Evolutionary conservation across 2,329 filamentous ascomycete species (phyloP).

Genomic region (Leptographium wingfieldii): DNA sequence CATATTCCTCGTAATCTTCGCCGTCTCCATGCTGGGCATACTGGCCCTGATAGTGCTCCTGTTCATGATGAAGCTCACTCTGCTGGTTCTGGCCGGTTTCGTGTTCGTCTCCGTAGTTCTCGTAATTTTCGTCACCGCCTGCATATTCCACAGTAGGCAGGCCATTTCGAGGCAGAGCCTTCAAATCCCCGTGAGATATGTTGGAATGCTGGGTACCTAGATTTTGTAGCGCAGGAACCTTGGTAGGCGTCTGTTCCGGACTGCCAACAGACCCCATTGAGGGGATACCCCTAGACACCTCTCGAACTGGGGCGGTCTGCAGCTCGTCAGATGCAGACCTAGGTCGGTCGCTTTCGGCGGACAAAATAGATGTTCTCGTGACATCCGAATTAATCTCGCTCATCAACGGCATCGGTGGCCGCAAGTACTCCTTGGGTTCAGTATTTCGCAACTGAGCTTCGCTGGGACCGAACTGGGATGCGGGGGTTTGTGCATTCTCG

Average conservation of each 20-base stretch:
- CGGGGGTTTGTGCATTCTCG: not conserved
- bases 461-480: constrained; percentile 19
- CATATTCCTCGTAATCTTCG: constrained; percentile 23
- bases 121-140: constrained; percentile 28
- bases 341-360: constrained; percentile 64
- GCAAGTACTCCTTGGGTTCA: constrained; percentile 33
- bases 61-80: constrained; percentile 16
- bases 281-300: constrained; percentile 43
- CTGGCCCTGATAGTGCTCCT: not conserved
- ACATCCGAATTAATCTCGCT: constrained; percentile 82
- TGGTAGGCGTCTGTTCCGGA: constrained; percentile 43
- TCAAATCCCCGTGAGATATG: constrained; percentile 46
- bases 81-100: constrained; percentile 12
- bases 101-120: constrained; percentile 33
- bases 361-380: constrained; percentile 76
- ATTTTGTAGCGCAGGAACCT: constrained; percentile 37
- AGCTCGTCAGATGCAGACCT: constrained; percentile 53
- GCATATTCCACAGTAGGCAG: constrained; percentile 18
- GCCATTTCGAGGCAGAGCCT: constrained; percentile 37
- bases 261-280: constrained; percentile 47
- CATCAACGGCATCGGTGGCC: constrained; percentile 74
- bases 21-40: constrained; percentile 15
- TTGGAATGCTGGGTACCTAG: constrained; percentile 58
- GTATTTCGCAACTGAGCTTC: constrained; percentile 39
- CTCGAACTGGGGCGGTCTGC: constrained; percentile 39